phyloP scores from a whole-genome alignment of 176 grass and related monocot species.

The bread wheat (Triticum aestivum) region DNA sequence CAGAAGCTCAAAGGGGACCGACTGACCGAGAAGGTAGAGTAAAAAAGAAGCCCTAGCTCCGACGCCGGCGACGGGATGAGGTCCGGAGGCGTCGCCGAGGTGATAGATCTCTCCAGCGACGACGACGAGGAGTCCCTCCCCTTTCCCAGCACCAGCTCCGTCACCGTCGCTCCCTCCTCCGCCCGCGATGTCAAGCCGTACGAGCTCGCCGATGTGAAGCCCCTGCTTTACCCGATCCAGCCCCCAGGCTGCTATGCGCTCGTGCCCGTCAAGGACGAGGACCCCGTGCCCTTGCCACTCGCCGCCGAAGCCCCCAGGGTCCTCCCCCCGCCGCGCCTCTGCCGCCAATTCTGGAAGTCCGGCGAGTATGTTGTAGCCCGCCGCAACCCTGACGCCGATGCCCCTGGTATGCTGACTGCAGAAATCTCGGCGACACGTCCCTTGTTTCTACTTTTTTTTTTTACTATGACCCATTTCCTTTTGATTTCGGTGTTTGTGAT shows the following conservation, averaged over 20 bases:
- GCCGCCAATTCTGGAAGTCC: slow-evolving; percentile 96
- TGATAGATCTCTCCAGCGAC: slow-evolving; percentile 71
- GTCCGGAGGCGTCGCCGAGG: slow-evolving; percentile 32
- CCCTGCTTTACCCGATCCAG: slow-evolving; percentile 27
- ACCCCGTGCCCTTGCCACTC: slow-evolving; percentile 24
- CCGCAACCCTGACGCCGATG: slow-evolving; percentile 45
- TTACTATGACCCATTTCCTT: not conserved
- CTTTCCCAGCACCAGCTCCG: not conserved
- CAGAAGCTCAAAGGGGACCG: not conserved
- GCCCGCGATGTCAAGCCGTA: slow-evolving; percentile 43
- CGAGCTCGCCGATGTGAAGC: slow-evolving; percentile 43
- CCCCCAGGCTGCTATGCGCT: slow-evolving; percentile 31
- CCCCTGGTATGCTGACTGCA: slow-evolving; percentile 47
- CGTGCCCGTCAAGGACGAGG: slow-evolving; percentile 58
- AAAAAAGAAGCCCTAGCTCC: not conserved
- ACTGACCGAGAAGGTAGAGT: not conserved
- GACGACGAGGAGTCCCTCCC: slow-evolving; percentile 41
- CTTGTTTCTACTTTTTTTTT: slow-evolving; percentile 26
- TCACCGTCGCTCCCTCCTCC: slow-evolving; percentile 22
- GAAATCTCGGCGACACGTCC: not conserved
- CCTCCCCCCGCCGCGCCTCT: slow-evolving; percentile 45
- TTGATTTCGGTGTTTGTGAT: slow-evolving; percentile 10
- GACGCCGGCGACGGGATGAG: slow-evolving; percentile 21
- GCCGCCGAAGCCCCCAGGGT: slow-evolving; percentile 19
- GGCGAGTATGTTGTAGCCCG: slow-evolving; percentile 76